A percentile compares a stretch with the other conserved stretches of the same genome.
Conservation (phyloP, 108 stramenopile genomes). For the Chaetoceros muelleri region DNA sequence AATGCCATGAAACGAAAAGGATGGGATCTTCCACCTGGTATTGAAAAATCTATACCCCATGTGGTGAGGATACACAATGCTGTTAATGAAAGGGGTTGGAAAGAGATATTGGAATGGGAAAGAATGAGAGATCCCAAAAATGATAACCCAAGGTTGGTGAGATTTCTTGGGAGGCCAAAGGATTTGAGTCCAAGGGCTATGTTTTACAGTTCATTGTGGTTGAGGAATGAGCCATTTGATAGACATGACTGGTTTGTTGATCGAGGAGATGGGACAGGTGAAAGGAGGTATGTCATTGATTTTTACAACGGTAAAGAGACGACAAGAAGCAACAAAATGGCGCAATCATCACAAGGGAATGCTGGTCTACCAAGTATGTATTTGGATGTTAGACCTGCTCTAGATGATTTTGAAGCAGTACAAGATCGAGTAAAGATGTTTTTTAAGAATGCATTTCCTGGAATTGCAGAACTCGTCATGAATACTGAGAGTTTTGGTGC, state of each 20-base stretch:
- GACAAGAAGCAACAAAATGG: constrained; percentile 2
- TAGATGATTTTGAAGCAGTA: constrained; percentile 63
- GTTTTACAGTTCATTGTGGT: constrained; percentile 55
- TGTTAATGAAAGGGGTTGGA: constrained; percentile 92
- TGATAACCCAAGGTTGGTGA: constrained; percentile 48
- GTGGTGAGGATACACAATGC: constrained; percentile 91
- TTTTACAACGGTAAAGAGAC: constrained; percentile 71
- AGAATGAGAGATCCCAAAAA: constrained; percentile 21
- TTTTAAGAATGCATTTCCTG: constrained; percentile 58
- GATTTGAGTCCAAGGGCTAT: constrained; percentile 88
- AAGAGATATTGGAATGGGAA: constrained; percentile 68
- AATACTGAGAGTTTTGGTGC: background rate
- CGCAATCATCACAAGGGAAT: constrained; percentile 2
- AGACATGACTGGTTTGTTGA: constrained; percentile 97
- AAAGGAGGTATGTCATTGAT: constrained; percentile 92
- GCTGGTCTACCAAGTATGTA: constrained; percentile 55
- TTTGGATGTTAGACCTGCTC: constrained; percentile 87
- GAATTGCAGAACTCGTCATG: constrained; percentile 28
- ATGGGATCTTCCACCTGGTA: constrained; percentile 45
- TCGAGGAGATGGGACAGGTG: constrained; percentile 24
- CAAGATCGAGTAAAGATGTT: constrained; percentile 53
- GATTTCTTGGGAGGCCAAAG: constrained; percentile 86
- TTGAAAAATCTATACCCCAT: constrained; percentile 64
- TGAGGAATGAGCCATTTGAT: constrained; percentile 87
- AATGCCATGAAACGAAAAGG: constrained; percentile 94